phyloP scores from a whole-genome alignment of 2,329 filamentous ascomycete species.

The Diaporthe amygdali region DNA sequence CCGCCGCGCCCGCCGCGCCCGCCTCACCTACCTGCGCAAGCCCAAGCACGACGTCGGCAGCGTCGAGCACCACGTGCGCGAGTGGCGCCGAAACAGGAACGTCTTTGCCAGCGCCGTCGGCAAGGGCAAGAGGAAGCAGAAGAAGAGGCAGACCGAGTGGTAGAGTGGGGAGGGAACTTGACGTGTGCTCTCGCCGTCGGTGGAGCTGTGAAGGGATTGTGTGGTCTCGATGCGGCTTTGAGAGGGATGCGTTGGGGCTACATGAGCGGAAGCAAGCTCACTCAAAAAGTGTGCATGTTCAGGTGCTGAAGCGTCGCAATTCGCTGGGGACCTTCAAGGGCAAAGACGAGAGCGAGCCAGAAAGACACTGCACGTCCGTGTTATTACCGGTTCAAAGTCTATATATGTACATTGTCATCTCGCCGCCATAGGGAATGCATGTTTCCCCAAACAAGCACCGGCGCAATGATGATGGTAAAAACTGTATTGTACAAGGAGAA shows the following conservation, averaged over 20 bases:
- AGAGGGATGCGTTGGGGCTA: too few relatives aligned
- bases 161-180: background rate
- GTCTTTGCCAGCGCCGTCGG: conserved; percentile 38
- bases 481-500: background rate
- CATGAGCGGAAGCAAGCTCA: background rate
- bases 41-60: conserved; percentile 86
- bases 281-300: too few relatives aligned
- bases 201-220: background rate
- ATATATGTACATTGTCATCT: background rate
- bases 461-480: background rate
- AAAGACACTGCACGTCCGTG: background rate
- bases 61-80: conserved; percentile 78
- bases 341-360: background rate
- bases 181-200: background rate
- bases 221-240: background rate
- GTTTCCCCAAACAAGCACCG: background rate
- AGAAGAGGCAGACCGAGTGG: conserved; percentile 26
- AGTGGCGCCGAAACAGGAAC: conserved; percentile 53
- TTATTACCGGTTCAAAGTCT: background rate
- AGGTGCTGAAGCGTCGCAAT: background rate
- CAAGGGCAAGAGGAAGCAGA: conserved; percentile 24
- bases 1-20: conserved; percentile 85
- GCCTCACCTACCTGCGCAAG: conserved; percentile 90
- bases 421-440: background rate
- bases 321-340: background rate